Evolutionary conservation across 106 monocot genomes (phyloP).

Genomic region (Acorus gramineus): DNA sequence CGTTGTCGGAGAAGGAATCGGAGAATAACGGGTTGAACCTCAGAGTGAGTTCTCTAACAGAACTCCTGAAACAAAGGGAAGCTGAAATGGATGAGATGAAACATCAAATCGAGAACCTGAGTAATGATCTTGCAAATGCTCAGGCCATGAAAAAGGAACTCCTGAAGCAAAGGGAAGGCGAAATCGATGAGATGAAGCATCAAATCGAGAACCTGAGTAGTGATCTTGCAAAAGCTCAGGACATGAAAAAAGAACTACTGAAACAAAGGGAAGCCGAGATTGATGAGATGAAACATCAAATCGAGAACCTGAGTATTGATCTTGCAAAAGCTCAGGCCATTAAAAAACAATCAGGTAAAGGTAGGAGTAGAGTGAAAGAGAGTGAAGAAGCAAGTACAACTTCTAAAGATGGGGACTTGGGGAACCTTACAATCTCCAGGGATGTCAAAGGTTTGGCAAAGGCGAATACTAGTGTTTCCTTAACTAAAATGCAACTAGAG

Average conservation of each 20-base stretch:
- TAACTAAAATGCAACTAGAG: too few relatives aligned
- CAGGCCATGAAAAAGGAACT: not conserved
- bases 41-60: conserved; percentile 10
- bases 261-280: conserved; percentile 1
- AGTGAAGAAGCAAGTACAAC: not conserved
- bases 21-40: conserved; percentile 7
- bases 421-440: not conserved
- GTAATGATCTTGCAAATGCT: not conserved
- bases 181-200: conserved; percentile 18
- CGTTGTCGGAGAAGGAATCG: conserved; percentile 13
- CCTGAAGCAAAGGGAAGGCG: not conserved
- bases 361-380: too few relatives aligned
- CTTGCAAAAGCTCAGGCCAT: not conserved
- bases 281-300: conserved; percentile 16
- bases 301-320: not conserved
- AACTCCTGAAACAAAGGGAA: conserved; percentile 24
- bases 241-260: not conserved
- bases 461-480: not conserved
- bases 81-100: conserved; percentile 24
- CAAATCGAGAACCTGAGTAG: not conserved
- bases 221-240: not conserved
- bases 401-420: not conserved
- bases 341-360: not conserved
- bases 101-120: not conserved
- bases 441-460: conserved; percentile 1